Evolutionary conservation across 2,329 filamentous ascomycete genomes (phyloP).

Genomic region (Aspergillus sp.): DNA sequence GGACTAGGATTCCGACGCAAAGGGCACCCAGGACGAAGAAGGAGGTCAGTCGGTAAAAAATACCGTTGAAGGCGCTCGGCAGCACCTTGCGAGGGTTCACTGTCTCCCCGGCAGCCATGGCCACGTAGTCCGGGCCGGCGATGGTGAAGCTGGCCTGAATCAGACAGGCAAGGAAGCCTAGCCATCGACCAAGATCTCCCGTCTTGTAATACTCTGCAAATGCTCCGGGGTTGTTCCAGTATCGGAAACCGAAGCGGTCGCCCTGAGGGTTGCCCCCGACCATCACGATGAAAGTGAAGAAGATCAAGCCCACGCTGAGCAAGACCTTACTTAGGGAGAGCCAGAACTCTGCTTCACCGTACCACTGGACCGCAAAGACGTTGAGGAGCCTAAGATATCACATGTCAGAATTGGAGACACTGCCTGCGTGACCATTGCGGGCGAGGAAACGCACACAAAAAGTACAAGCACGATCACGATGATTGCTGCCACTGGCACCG

Average conservation of each 20-base stretch:
- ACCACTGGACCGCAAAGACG: conserved; percentile 70
- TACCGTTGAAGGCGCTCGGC: conserved; percentile 72
- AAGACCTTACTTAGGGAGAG: conserved; percentile 70
- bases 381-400: conserved; percentile 52
- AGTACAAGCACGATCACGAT: conserved; percentile 47
- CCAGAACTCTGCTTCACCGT: conserved; percentile 75
- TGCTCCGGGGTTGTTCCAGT: conserved; percentile 65
- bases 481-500: conserved; percentile 47
- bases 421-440: background rate
- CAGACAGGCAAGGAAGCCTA: conserved; percentile 74
- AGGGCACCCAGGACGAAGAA: conserved; percentile 77
- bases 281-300: conserved; percentile 81
- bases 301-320: conserved; percentile 67
- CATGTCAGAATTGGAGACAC: background rate
- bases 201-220: conserved; percentile 66
- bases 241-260: conserved; percentile 72
- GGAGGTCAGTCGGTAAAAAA: conserved; percentile 72
- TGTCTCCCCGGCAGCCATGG: conserved; percentile 66
- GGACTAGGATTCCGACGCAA: conserved; percentile 68
- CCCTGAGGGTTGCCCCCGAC: conserved; percentile 74
- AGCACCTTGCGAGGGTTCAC: conserved; percentile 69
- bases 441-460: conserved; percentile 38
- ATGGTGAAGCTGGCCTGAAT: conserved; percentile 70
- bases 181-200: conserved; percentile 67
- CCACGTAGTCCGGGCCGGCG: conserved; percentile 66